These are phyloP conservation scores for Knufia petricola DNA, from an alignment of 2,329 filamentous ascomycete species.

Conservation along the genomic window DNA sequence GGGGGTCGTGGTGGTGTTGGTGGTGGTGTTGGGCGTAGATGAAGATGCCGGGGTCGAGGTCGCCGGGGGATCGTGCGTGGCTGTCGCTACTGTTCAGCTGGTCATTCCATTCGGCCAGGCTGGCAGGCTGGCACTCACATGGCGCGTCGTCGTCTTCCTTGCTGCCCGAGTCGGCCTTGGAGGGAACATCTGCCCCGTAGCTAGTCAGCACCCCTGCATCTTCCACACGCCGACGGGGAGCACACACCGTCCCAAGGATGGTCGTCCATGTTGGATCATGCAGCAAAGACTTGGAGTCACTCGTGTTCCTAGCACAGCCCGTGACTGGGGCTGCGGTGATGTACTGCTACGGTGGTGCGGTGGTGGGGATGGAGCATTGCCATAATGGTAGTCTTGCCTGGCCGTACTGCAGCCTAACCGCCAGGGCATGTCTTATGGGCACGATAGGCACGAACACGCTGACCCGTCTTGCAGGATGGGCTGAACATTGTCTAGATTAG, in stretches of 20 bases:
- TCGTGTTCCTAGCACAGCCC: no score
- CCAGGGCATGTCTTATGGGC: no score
- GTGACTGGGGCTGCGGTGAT: no score
- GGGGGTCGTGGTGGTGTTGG: no score
- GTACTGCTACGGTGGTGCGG: no score
- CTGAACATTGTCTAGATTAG: no score
- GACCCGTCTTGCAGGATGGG: no score
- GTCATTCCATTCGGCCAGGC: conserved; percentile 8
- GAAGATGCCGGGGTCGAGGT: conserved; percentile 27
- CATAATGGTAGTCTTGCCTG: no score
- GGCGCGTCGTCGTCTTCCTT: conserved; percentile 23
- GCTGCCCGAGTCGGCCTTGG: conserved; percentile 24
- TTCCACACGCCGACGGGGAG: conserved; percentile 23
- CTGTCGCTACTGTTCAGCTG: conserved; percentile 15
- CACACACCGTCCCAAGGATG: conserved; percentile 42
- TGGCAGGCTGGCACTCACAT: conserved; percentile 10
- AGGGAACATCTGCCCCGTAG: conserved; percentile 21
- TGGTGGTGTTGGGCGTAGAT: no score
- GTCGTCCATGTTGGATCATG: conserved; percentile 25
- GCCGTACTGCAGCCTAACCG: no score
- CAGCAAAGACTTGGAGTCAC: not conserved
- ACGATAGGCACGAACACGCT: no score
- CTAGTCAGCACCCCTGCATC: conserved; percentile 14
- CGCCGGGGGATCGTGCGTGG: conserved; percentile 20
- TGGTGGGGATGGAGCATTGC: no score